These are phyloP conservation scores for Globisporangium rhizosaccharum DNA, from an alignment of 352 stramenopile species.

Conservation along the genomic window DNA sequence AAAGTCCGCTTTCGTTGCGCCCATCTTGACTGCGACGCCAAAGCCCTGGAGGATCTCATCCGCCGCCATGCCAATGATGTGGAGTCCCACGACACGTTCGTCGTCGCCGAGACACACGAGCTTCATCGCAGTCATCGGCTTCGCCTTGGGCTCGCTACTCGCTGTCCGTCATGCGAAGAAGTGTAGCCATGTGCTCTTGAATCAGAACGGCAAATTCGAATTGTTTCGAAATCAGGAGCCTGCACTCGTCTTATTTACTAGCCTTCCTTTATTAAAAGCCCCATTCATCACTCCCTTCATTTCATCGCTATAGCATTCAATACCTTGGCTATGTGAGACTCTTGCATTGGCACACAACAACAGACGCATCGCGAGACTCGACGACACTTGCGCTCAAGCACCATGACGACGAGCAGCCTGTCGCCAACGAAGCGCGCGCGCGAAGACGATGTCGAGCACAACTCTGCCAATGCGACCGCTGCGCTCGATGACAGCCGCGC, in stretches of 20 bases:
- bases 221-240: no score
- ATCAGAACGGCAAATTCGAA: no score
- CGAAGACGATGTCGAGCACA: slow-evolving; percentile 1
- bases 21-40: slow-evolving; percentile 98
- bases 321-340: no score
- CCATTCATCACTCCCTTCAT: no score
- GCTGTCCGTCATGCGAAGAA: not conserved
- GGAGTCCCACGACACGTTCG: slow-evolving; percentile 95
- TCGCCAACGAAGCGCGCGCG: slow-evolving; percentile 11
- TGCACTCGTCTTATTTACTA: no score
- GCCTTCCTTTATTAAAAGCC: no score
- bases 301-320: no score
- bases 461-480: not conserved
- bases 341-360: no score
- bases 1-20: slow-evolving; percentile 96
- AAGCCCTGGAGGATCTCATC: slow-evolving; percentile 99
- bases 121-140: slow-evolving; percentile 95
- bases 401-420: slow-evolving; percentile 8
- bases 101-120: slow-evolving; percentile 85
- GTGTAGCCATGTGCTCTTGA: no score
- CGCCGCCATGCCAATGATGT: slow-evolving; percentile 92
- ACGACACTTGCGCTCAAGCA: not conserved
- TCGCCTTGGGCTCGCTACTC: slow-evolving; percentile 37
- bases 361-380: not conserved
- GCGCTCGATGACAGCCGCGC: not conserved